Conservation (phyloP, 306 rosid genomes). For the Calophaca sinica region DNA sequence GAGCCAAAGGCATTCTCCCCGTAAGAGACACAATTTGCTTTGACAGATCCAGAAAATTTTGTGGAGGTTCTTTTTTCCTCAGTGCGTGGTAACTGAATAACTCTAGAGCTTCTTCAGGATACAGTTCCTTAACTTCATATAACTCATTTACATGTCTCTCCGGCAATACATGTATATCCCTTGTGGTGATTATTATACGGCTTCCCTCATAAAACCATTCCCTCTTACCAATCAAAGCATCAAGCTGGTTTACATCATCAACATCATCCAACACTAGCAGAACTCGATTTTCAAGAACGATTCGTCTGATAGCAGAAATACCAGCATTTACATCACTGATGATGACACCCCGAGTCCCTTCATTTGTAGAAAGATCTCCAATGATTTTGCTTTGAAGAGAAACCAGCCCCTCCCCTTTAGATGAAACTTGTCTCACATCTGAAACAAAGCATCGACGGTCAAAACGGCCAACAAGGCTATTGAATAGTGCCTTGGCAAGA, state of each 20-base stretch:
- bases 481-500: constrained; percentile 65
- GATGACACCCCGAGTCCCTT: background rate
- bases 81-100: constrained; percentile 70
- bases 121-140: constrained; percentile 61
- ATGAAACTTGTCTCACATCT: constrained; percentile 54
- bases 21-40: constrained; percentile 61
- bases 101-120: constrained; percentile 42
- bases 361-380: constrained; percentile 32
- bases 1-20: constrained; percentile 70
- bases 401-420: constrained; percentile 50
- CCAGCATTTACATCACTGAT: constrained; percentile 40
- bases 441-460: constrained; percentile 57
- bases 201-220: constrained; percentile 68
- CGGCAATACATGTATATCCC: constrained; percentile 49
- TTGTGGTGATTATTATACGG: constrained; percentile 62
- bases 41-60: constrained; percentile 34
- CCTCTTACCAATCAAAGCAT: constrained; percentile 47
- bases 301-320: constrained; percentile 28
- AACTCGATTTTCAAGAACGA: constrained; percentile 46
- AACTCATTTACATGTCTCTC: constrained; percentile 17
- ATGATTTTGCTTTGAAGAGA: constrained; percentile 53
- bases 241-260: constrained; percentile 53
- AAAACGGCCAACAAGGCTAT: constrained; percentile 53
- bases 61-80: constrained; percentile 54
- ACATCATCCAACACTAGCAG: constrained; percentile 73